Base-by-base conservation (phyloP, 164 flowering plant genomes). In the Aristolochia contorta region DNA sequence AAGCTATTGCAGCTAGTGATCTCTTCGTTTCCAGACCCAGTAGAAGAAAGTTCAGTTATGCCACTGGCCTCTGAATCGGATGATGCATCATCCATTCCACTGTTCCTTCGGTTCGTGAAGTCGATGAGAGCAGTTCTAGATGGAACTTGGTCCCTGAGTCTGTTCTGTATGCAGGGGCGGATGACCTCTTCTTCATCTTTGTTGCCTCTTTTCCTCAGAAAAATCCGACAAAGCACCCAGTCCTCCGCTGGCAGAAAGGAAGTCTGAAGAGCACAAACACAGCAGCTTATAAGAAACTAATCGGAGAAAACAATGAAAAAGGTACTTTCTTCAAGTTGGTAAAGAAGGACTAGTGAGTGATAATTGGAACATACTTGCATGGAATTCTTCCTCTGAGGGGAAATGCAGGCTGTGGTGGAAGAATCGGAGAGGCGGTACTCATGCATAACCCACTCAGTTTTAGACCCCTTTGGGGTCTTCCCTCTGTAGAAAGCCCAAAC, bases 381-480 rank as follows among this genome's bases (percentile, higher is more conserved):
- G 51, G 77, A 21, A 61, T 59, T 58, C 13, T 65, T 65, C 60
- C 60, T 56, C 47, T 61, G 50, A 41, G 56, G 52, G 3, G 48
- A 61, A 30, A 41, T 21, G 59, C 56, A 49, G 47, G 70, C 33
- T 16, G 57, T 7, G 47, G 64, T 46, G 16, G 45, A 21, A 12
- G 63, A 51, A 21, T 66, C 70, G 1, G 70, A 57, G 9, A 71
- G 67, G 3, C 74, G 67, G 41, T 71, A 71, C 54, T 71, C 70
- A 18, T 71, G 74, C 74, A 71, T 66, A 27, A 63, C 58, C 74
- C 74, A 71, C 20, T 66, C 65, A 58, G 70, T 71, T 50, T 63
- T 71, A 15, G 37, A 54, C 9, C 67, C 70, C 30, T 63, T 71
- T 3, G 70, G 74, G 37, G 70, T 67, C 19, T 71, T 71, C 16